Base-by-base conservation (phyloP, 257 asterid species). In the Solanum tarijense region DNA sequence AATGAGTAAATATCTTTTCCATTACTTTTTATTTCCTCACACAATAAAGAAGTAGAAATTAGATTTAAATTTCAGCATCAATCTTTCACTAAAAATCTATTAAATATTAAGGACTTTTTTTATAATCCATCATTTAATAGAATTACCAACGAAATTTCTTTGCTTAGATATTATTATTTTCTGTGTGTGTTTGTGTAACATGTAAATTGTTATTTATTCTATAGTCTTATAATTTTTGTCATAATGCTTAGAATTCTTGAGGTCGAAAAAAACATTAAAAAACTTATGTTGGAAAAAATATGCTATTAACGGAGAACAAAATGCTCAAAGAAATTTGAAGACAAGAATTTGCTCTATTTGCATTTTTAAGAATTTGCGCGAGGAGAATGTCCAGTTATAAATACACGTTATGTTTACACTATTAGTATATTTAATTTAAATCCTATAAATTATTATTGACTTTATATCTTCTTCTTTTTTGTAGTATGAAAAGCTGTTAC, bases 261-360 rank as follows among this genome's bases (percentile, higher is more conserved):
- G 41, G 6, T 5, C 9, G 11, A 52, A 0, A 2, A 11, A 36
- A 43, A 13, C 0, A 12, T 13, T 23, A 0, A 18, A 36, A 23
- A 21, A 21, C 29, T 35, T 35, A 9, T 2, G 18, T 1, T 36
- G 13, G 3, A 74, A 74, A 5, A 20, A 74, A 74, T 0, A 1
- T 21, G 5, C 6, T 74, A 58, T 20, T 6, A 0, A 11, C 0
- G 18, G 9, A 35, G 10, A 3, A 21, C 5, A 20, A 74, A 35
- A 0, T 36, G 18, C 11, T 74, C 9, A 35, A 36, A 20, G 10
- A 3, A 74, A 35, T 21, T 0, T 76, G 31, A 36, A 21, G 83
- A 35, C 21, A 18, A 3, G 0, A 74, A 1, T 5, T 9, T 35
- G 48, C 18, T 8, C 18, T 74, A 74, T 7, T 35, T 20, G 48